Evolutionary conservation across 495 filamentous ascomycete genomes (phyloP).

Genomic region (Penicillium cosmopolitanum): DNA sequence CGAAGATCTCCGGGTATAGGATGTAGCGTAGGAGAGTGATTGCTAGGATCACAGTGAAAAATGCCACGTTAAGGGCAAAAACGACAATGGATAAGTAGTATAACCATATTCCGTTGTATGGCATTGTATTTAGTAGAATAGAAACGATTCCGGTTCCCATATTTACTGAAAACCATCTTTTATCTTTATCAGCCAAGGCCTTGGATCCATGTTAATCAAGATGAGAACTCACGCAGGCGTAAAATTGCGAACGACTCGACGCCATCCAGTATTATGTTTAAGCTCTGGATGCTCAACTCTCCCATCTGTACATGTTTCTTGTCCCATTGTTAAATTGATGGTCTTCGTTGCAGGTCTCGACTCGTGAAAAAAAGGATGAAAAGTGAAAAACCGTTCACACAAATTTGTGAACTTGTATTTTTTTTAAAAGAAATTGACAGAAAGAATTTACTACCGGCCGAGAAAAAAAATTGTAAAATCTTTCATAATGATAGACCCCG

Average conservation of each 20-base stretch:
- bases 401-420: neutral
- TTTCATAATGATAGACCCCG: neutral
- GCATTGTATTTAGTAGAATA: slow-evolving; percentile 59
- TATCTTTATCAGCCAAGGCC: neutral
- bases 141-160: slow-evolving; percentile 72
- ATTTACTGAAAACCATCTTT: slow-evolving; percentile 55
- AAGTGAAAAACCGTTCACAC: too few relatives aligned
- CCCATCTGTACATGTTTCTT: neutral
- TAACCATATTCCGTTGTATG: slow-evolving; percentile 58
- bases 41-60: slow-evolving; percentile 45
- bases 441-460: neutral
- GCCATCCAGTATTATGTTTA: slow-evolving; percentile 47
- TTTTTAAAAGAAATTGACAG: neutral
- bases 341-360: too few relatives aligned
- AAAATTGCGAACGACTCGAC: slow-evolving; percentile 53
- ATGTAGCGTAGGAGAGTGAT: slow-evolving; percentile 58
- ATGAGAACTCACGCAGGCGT: slow-evolving; percentile 44
- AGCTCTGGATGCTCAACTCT: neutral
- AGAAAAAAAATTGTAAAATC: neutral
- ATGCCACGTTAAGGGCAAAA: slow-evolving; percentile 56
- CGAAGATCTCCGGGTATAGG: slow-evolving; percentile 61
- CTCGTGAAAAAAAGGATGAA: too few relatives aligned
- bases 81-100: slow-evolving; percentile 56
- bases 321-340: neutral
- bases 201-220: neutral